Conservation (phyloP, 2,329 filamentous ascomycete genomes). For the Fusarium proliferatum region DNA sequence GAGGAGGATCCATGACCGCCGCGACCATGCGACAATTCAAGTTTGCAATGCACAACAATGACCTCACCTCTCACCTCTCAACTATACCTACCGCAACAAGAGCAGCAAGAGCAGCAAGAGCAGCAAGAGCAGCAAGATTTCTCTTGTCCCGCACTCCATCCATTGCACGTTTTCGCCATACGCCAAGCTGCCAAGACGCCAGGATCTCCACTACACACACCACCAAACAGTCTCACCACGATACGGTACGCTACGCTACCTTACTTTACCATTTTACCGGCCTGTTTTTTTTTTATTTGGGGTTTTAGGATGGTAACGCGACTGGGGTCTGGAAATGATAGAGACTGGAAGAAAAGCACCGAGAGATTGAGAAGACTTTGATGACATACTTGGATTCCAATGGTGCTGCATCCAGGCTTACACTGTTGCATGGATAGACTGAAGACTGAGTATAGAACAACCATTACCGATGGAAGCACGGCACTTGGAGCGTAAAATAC, state of each 20-base stretch:
- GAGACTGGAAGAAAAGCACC: constrained; percentile 13
- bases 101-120: constrained; percentile 11
- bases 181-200: constrained; percentile 39
- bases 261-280: constrained; percentile 15
- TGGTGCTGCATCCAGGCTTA: background rate
- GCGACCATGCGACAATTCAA: constrained; percentile 26
- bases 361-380: background rate
- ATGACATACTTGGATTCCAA: background rate
- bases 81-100: background rate
- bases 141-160: constrained; percentile 13
- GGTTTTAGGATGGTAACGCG: constrained; percentile 7
- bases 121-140: constrained; percentile 23
- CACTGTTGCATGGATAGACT: background rate
- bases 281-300: background rate
- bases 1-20: constrained; percentile 1
- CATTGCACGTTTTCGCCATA: constrained; percentile 21
- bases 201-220: constrained; percentile 41
- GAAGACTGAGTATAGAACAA: background rate
- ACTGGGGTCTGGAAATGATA: constrained; percentile 19
- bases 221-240: constrained; percentile 30
- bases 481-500: constrained; percentile 18
- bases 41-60: constrained; percentile 36
- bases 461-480: background rate
- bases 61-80: constrained; percentile 46
- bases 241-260: constrained; percentile 5